Conservation (phyloP, 2,329 filamentous ascomycete genomes). For the Nemania sp. region DNA sequence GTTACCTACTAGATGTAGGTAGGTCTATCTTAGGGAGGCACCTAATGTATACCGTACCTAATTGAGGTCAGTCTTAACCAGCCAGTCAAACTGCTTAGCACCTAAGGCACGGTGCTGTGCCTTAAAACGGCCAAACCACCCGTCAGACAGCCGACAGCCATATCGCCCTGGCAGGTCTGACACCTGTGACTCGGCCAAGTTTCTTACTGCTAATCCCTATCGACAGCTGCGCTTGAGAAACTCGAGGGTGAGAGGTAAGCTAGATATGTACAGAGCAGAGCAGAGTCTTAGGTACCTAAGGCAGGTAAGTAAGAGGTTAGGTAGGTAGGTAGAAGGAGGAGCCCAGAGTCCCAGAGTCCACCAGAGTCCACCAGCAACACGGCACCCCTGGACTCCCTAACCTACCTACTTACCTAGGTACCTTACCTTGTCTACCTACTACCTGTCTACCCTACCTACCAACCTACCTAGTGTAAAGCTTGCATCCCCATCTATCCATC, state of each 20-base stretch:
- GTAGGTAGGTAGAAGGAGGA: conserved; percentile 7
- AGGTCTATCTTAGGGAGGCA: no score
- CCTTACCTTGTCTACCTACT: no score
- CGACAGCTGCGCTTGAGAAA: not conserved
- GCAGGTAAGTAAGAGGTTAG: no score
- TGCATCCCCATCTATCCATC: conserved; percentile 44
- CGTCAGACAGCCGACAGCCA: not conserved
- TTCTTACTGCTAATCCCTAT: not conserved
- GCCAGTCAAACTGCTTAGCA: not conserved
- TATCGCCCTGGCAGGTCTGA: not conserved
- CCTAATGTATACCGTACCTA: no score
- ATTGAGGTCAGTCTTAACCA: no score
- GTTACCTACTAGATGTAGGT: no score
- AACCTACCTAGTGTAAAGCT: conserved; percentile 41
- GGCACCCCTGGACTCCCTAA: not conserved
- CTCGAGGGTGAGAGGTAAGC: not conserved
- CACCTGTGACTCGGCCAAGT: not conserved
- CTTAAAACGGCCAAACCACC: not conserved
- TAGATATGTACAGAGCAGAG: not conserved
- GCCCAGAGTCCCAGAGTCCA: no score
- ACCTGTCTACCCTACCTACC: conserved; percentile 12
- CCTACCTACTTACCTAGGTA: conserved; percentile 9
- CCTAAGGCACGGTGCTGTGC: not conserved
- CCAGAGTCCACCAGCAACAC: not conserved
- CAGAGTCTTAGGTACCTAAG: no score